A percentile compares a stretch with the other conserved stretches of the same genome.
Evolutionary conservation across 805 yeast species (phyloP).

Genomic region (Barnettozyma populi): DNA sequence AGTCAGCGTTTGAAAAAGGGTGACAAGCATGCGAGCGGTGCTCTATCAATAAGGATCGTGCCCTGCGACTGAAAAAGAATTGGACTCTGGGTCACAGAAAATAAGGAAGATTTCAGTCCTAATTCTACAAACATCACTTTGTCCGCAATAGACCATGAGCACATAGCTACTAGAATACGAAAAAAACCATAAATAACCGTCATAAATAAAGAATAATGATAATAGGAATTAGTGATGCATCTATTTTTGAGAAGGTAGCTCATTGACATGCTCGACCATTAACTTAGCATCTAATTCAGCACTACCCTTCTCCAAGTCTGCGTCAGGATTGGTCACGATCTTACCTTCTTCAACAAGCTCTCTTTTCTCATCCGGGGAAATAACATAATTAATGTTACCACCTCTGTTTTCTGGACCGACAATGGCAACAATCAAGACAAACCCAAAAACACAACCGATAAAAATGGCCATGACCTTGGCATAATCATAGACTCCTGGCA

Average conservation of each 20-base stretch:
- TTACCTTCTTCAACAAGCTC: conserved; percentile 22
- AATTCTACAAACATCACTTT: no score
- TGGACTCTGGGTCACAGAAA: no score
- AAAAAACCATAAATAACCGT: background rate
- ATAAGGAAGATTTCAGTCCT: no score
- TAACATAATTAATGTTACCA: conserved; percentile 23
- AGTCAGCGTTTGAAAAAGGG: no score
- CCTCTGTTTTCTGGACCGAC: conserved; percentile 57
- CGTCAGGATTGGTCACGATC: conserved; percentile 18
- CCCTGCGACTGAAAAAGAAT: no score
- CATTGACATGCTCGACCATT: background rate
- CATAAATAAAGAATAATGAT: background rate
- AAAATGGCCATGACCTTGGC: conserved; percentile 63
- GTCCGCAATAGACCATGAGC: no score
- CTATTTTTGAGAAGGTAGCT: background rate
- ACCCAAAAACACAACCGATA: conserved; percentile 57
- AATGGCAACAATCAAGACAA: conserved; percentile 41
- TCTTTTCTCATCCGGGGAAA: conserved; percentile 20
- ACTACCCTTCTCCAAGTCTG: conserved; percentile 11
- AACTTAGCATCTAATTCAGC: conserved; percentile 4
- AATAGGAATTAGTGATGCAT: background rate
- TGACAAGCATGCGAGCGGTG: no score
- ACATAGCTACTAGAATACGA: background rate
- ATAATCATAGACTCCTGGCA: conserved; percentile 39
- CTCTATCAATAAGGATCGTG: no score